These are phyloP conservation scores for Mycena amicta DNA, from an alignment of 768 basidiomycete genomes.

Conservation along the genomic window DNA sequence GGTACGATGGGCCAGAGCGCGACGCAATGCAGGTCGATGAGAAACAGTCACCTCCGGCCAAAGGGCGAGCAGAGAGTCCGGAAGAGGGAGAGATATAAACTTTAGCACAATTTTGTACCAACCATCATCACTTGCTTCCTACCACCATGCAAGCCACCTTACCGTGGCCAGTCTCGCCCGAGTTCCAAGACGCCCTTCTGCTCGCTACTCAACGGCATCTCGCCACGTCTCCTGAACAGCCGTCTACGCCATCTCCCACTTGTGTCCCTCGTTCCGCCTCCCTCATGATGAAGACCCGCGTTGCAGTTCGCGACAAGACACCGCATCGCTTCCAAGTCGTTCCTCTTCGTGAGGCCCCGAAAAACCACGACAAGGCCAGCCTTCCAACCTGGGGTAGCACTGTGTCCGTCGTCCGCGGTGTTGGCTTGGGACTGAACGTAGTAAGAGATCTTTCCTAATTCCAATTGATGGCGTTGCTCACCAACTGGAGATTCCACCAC, in stretches of 20 bases:
- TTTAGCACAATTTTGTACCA: background rate
- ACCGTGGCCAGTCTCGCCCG: slow-evolving; percentile 20
- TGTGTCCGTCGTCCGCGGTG: slow-evolving; percentile 9
- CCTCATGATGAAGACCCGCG: slow-evolving; percentile 48
- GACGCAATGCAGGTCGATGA: slow-evolving; percentile 47
- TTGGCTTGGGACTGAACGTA: slow-evolving; percentile 17
- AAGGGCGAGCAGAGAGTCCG: slow-evolving; percentile 70
- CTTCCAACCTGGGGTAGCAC: slow-evolving; percentile 18
- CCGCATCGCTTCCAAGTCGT: slow-evolving; percentile 49
- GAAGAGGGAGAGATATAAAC: slow-evolving; percentile 88
- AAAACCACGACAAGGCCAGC: slow-evolving; percentile 23
- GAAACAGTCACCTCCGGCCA: slow-evolving; percentile 33
- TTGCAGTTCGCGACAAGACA: slow-evolving; percentile 45
- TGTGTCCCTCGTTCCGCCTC: slow-evolving; percentile 13
- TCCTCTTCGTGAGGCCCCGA: slow-evolving; percentile 39
- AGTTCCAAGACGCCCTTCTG: slow-evolving; percentile 22
- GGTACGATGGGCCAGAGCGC: slow-evolving; percentile 48
- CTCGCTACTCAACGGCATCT: slow-evolving; percentile 20
- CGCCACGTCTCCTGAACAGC: slow-evolving; percentile 3
- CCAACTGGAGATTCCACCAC: background rate
- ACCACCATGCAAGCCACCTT: slow-evolving; percentile 16
- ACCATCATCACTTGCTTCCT: background rate
- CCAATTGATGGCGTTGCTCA: background rate
- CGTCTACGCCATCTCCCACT: slow-evolving; percentile 4
- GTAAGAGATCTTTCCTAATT: slow-evolving; percentile 1